These are phyloP conservation scores for Kodamaea jinghongensis DNA, from an alignment of 805 yeast genomes.

Conservation along the genomic window DNA sequence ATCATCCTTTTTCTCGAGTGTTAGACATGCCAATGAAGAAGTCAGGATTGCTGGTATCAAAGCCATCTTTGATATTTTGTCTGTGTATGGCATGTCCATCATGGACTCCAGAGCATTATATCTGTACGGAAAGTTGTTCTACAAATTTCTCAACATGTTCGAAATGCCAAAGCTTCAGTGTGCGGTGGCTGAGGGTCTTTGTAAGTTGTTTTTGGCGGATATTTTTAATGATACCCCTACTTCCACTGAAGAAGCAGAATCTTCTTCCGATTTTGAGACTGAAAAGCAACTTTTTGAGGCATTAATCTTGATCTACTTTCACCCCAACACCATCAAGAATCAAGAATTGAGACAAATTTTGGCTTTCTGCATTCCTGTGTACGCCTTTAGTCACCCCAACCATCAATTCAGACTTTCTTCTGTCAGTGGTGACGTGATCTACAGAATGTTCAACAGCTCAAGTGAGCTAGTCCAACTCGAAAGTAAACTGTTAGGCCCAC, in stretches of 20 bases:
- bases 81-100: conserved; percentile 71
- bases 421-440: conserved; percentile 64
- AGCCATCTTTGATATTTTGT: conserved; percentile 72
- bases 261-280: conserved; percentile 23
- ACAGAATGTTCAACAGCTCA: conserved; percentile 48
- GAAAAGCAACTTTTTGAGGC: conserved; percentile 57
- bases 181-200: conserved; percentile 79
- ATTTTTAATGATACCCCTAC: conserved; percentile 51
- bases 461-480: conserved; percentile 33
- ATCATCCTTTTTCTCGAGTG: conserved; percentile 64
- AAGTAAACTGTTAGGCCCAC: conserved; percentile 27
- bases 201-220: conserved; percentile 78
- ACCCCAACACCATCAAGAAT: conserved; percentile 61
- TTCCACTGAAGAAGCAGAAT: conserved; percentile 15
- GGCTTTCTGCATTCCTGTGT: conserved; percentile 85
- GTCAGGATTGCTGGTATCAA: conserved; percentile 62
- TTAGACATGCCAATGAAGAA: conserved; percentile 64
- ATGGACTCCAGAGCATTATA: conserved; percentile 44
- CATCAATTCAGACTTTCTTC: conserved; percentile 69
- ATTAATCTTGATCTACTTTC: conserved; percentile 70
- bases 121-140: conserved; percentile 46
- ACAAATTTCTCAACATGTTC: conserved; percentile 57
- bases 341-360: conserved; percentile 73
- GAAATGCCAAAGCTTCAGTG: conserved; percentile 69
- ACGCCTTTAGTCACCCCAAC: conserved; percentile 67